Percentiles rank a stretch among this genome's conserved stretches.
These are phyloP conservation scores for Teunomyces gatunensis DNA, from an alignment of 805 yeast species.

Conservation along the genomic window DNA sequence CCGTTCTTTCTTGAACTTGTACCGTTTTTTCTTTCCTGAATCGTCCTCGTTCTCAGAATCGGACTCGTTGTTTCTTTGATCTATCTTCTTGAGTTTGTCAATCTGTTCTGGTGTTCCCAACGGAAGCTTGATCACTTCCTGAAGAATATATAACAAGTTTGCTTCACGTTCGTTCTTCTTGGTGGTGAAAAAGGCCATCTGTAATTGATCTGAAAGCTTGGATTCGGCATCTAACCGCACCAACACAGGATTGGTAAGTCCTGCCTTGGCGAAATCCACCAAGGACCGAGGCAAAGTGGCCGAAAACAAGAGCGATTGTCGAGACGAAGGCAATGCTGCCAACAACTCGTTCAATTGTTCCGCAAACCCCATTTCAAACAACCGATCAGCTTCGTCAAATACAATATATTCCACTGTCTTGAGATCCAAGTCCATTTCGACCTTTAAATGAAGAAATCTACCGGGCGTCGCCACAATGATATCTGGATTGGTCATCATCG, in stretches of 20 bases:
- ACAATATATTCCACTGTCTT: slow-evolving; percentile 84
- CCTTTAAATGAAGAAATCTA: slow-evolving; percentile 89
- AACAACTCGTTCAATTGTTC: slow-evolving; percentile 89
- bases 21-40: slow-evolving; percentile 30
- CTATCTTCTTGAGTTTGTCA: slow-evolving; percentile 48
- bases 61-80: slow-evolving; percentile 48
- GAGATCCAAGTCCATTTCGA: slow-evolving; percentile 89
- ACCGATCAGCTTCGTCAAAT: slow-evolving; percentile 95
- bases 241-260: slow-evolving; percentile 85
- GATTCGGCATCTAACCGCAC: slow-evolving; percentile 92
- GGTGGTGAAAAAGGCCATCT: slow-evolving; percentile 81
- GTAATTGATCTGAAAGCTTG: slow-evolving; percentile 84
- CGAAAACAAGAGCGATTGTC: slow-evolving; percentile 88
- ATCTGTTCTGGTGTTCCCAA: slow-evolving; percentile 69
- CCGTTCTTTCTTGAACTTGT: slow-evolving; percentile 49
- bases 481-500: slow-evolving; percentile 94
- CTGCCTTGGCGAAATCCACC: slow-evolving; percentile 97
- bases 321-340: slow-evolving; percentile 72
- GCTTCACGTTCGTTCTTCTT: slow-evolving; percentile 90
- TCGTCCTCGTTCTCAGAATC: slow-evolving; percentile 50
- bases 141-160: slow-evolving; percentile 69
- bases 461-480: slow-evolving; percentile 97
- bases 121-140: slow-evolving; percentile 83
- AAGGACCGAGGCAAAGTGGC: slow-evolving; percentile 92
- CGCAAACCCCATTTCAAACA: slow-evolving; percentile 94